A percentile compares a stretch with the other conserved stretches of the same genome.
phyloP scores from a whole-genome alignment of 2,329 filamentous ascomycete species.

The Fusarium irregulare region DNA sequence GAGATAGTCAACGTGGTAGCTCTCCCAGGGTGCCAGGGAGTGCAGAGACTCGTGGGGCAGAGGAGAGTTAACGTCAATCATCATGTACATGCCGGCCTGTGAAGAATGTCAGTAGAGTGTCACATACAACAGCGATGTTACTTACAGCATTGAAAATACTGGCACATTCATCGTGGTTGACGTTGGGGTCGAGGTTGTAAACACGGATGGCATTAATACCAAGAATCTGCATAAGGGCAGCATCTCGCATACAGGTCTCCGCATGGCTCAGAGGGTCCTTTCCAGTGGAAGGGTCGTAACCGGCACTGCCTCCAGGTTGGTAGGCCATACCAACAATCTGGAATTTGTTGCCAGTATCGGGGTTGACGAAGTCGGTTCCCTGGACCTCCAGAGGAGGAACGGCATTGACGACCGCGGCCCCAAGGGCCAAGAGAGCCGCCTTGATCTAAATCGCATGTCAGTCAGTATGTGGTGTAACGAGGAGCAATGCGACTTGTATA shows the following conservation, averaged over 20 bases:
- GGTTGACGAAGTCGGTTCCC: conserved; percentile 70
- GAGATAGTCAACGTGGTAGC: conserved; percentile 69
- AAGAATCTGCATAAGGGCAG: conserved; percentile 72
- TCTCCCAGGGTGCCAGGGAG: conserved; percentile 66
- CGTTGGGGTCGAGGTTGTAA: conserved; percentile 74
- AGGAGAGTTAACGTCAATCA: conserved; percentile 76
- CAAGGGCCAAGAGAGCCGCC: conserved; percentile 63
- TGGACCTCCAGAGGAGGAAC: conserved; percentile 68
- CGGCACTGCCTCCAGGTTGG: conserved; percentile 74
- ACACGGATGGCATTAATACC: conserved; percentile 76
- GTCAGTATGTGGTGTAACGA: conserved; percentile 17
- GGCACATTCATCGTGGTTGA: conserved; percentile 75
- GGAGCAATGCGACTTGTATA: neutral
- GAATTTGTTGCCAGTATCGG: conserved; percentile 68
- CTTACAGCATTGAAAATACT: conserved; percentile 72
- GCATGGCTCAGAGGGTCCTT: conserved; percentile 70
- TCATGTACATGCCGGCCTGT: conserved; percentile 74
- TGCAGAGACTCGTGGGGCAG: conserved; percentile 68
- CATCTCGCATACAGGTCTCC: conserved; percentile 70
- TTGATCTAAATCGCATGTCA: conserved; percentile 48
- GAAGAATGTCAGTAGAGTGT: conserved; percentile 2
- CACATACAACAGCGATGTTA: neutral
- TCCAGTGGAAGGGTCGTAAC: conserved; percentile 65
- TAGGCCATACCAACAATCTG: conserved; percentile 76
- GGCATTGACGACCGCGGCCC: conserved; percentile 65